Evolutionary conservation across 192 early-diverging fungal genomes (phyloP).

Genomic region (Umbelopsis isabellina): DNA sequence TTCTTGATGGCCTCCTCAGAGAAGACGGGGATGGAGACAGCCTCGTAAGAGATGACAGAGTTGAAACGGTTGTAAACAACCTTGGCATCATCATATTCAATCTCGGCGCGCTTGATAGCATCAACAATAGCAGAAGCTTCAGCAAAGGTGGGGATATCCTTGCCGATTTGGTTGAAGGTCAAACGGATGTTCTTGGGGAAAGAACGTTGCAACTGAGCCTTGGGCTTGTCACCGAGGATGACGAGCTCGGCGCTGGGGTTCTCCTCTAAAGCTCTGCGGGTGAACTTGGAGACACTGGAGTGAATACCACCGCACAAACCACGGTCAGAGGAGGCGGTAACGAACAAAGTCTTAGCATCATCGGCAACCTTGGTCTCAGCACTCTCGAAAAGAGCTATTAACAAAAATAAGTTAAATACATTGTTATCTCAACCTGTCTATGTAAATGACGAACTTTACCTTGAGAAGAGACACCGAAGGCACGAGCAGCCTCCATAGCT

Average conservation of each 20-base stretch:
- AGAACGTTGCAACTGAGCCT: conserved; percentile 83
- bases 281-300: conserved; percentile 86
- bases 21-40: conserved; percentile 64
- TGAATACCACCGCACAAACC: conserved; percentile 99
- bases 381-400: conserved; percentile 70
- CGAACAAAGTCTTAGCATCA: conserved; percentile 66
- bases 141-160: conserved; percentile 83
- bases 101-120: conserved; percentile 64
- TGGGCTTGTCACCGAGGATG: conserved; percentile 93
- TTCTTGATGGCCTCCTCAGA: conserved; percentile 71
- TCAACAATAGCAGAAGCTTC: conserved; percentile 87
- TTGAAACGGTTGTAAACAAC: conserved; percentile 95
- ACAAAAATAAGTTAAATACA: background rate
- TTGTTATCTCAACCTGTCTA: background rate
- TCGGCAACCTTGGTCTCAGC: conserved; percentile 74
- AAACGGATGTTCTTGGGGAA: conserved; percentile 76
- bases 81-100: conserved; percentile 71
- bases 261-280: conserved; percentile 66
- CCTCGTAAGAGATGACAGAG: conserved; percentile 94
- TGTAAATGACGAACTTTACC: conserved; percentile 49
- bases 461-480: conserved; percentile 65
- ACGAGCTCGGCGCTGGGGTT: conserved; percentile 62
- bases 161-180: conserved; percentile 93
- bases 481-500: conserved; percentile 85
- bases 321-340: conserved; percentile 93